phyloP scores from a whole-genome alignment of 805 yeast species.

The Wickerhamiella hasegawae region DNA sequence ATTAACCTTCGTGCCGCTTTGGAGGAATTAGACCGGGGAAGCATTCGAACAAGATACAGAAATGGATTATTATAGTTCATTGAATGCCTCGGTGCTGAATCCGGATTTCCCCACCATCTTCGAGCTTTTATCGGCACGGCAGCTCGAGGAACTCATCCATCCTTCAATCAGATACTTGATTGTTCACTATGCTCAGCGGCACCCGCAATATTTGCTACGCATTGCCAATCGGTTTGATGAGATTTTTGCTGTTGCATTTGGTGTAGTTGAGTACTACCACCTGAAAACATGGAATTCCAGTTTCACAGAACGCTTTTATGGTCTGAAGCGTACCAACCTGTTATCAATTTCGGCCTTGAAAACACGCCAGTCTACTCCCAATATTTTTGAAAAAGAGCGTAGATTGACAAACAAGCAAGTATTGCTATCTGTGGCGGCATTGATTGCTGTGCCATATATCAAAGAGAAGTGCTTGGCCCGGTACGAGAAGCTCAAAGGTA shows the following conservation, averaged over 20 bases:
- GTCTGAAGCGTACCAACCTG: constrained; percentile 45
- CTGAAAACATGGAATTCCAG: constrained; percentile 64
- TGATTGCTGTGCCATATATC: constrained; percentile 53
- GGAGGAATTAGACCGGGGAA: no score
- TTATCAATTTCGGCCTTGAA: constrained; percentile 18
- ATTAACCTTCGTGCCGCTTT: no score
- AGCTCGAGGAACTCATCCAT: constrained; percentile 58
- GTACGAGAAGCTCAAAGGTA: constrained; percentile 48
- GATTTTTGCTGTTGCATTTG: constrained; percentile 42
- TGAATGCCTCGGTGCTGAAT: constrained; percentile 63
- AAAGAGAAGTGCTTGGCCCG: constrained; percentile 49
- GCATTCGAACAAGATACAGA: neutral
- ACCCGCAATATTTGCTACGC: constrained; percentile 52
- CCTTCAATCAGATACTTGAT: constrained; percentile 71
- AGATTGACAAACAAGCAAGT: constrained; percentile 39
- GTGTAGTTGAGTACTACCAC: constrained; percentile 54
- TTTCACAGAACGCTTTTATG: constrained; percentile 85
- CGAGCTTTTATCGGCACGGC: constrained; percentile 70
- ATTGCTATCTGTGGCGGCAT: constrained; percentile 31
- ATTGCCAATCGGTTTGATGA: constrained; percentile 65
- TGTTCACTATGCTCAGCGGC: constrained; percentile 62
- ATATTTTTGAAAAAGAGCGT: constrained; percentile 32
- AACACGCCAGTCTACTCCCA: constrained; percentile 19
- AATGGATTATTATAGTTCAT: constrained; percentile 69
- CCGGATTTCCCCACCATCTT: constrained; percentile 71